Percentiles rank a stretch among this genome's conserved stretches.
Conservation (phyloP, 805 yeast species). For the Suhomyces pyralidae region DNA sequence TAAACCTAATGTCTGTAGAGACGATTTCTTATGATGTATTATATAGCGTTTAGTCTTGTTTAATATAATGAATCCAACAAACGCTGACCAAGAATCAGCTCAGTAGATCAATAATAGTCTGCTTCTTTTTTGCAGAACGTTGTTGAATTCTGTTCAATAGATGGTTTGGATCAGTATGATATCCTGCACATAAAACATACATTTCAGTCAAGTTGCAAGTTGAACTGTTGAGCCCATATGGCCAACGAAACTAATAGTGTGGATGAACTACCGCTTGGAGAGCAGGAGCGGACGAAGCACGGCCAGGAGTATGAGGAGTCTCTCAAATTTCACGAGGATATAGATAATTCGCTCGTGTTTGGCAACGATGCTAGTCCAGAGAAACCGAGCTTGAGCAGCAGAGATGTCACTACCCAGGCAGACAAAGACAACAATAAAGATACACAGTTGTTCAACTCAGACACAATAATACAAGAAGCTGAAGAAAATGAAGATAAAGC, state of each 20-base stretch:
- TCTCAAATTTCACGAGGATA: slow-evolving; percentile 6
- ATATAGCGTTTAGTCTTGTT: neutral
- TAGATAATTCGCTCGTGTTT: slow-evolving; percentile 31
- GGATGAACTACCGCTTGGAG: neutral
- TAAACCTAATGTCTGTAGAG: neutral
- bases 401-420: neutral
- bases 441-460: neutral
- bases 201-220: neutral
- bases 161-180: neutral
- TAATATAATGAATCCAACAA: too few species aligned
- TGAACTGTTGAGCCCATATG: neutral
- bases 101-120: too few species aligned
- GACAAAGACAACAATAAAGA: neutral
- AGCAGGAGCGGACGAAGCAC: neutral
- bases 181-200: neutral
- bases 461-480: neutral
- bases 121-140: neutral
- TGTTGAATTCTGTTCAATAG: neutral
- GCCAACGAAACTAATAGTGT: neutral
- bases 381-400: neutral
- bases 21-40: neutral
- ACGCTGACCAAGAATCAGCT: too few species aligned
- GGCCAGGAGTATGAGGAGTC: neutral
- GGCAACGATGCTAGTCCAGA: slow-evolving; percentile 15
- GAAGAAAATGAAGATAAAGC: neutral